Evolutionary conservation across 2,329 filamentous ascomycete genomes (phyloP).

Genomic region (Exserohilum rostratum): DNA sequence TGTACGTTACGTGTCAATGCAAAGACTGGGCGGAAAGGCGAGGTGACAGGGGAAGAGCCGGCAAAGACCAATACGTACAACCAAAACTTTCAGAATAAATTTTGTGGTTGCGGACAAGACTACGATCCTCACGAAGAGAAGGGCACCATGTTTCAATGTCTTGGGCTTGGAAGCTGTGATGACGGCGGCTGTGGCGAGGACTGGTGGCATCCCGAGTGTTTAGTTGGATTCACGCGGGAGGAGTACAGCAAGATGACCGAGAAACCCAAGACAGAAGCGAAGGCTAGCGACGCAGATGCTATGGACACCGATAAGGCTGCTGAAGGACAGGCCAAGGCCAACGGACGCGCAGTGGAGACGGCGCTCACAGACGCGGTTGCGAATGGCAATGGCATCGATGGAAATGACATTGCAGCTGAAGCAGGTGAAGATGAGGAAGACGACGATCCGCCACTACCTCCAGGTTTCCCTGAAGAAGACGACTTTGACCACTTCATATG

Average conservation of each 20-base stretch:
- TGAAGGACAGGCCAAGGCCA: conserved; percentile 5
- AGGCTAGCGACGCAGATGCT: conserved; percentile 13
- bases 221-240: conserved; percentile 78
- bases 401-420: conserved; percentile 49
- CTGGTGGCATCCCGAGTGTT: conserved; percentile 95
- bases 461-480: conserved; percentile 87
- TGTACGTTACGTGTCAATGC: conserved; percentile 78
- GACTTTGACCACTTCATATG: conserved; percentile 90
- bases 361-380: conserved; percentile 24
- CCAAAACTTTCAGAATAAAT: conserved; percentile 90
- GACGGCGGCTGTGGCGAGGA: conserved; percentile 93
- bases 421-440: conserved; percentile 61
- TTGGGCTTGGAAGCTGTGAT: conserved; percentile 80
- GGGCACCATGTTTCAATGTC: conserved; percentile 97
- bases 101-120: conserved; percentile 86
- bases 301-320: conserved; percentile 14
- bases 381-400: conserved; percentile 33
- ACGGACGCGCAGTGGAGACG: conserved; percentile 14
- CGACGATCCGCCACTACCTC: conserved; percentile 71
- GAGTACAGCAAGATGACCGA: conserved; percentile 65
- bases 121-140: conserved; percentile 91
- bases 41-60: conserved; percentile 76
- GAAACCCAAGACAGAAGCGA: conserved; percentile 25
- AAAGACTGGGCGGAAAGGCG: conserved; percentile 75
- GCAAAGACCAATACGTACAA: conserved; percentile 84